phyloP scores from a whole-genome alignment of 495 filamentous ascomycete genomes.

The Podospora conica region DNA sequence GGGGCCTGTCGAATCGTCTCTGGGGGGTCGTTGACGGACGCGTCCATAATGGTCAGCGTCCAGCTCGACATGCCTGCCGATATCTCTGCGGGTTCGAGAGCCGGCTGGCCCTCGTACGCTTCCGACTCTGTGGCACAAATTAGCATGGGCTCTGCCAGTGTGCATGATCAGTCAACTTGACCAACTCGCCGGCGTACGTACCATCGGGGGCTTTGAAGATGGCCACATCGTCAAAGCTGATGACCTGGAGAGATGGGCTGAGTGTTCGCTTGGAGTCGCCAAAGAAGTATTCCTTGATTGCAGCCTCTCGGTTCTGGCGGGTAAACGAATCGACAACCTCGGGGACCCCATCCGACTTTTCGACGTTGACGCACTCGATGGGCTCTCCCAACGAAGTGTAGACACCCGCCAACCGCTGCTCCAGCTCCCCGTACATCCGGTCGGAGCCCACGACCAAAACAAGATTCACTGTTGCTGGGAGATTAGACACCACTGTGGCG shows the following conservation, averaged over 20 bases:
- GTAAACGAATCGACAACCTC: conserved; percentile 72
- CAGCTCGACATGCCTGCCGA: conserved; percentile 56
- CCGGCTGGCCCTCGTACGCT: conserved; percentile 30
- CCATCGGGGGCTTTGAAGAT: conserved; percentile 47
- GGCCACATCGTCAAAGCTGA: conserved; percentile 63
- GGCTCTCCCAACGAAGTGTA: conserved; percentile 54
- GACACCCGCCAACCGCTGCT: conserved; percentile 62
- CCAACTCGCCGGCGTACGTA: neutral
- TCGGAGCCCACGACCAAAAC: conserved; percentile 82
- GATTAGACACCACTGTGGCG: neutral
- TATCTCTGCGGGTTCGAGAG: conserved; percentile 56
- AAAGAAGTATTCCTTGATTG: conserved; percentile 91
- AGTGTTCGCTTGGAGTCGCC: conserved; percentile 69
- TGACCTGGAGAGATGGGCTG: conserved; percentile 74
- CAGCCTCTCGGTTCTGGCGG: conserved; percentile 60
- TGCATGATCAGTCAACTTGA: neutral
- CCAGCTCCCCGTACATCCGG: conserved; percentile 69
- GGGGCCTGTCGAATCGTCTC: conserved; percentile 75
- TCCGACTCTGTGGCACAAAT: conserved; percentile 22
- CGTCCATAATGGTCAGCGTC: conserved; percentile 75
- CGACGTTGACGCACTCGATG: conserved; percentile 68
- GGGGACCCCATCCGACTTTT: conserved; percentile 84
- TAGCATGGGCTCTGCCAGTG: conserved; percentile 20
- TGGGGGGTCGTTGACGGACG: conserved; percentile 55
- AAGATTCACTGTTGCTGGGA: conserved; percentile 52